Evolutionary conservation across 2,329 filamentous ascomycete genomes (phyloP), one percentile per base, ranked within the genome.

Genomic region (Fusarium poae): DNA sequence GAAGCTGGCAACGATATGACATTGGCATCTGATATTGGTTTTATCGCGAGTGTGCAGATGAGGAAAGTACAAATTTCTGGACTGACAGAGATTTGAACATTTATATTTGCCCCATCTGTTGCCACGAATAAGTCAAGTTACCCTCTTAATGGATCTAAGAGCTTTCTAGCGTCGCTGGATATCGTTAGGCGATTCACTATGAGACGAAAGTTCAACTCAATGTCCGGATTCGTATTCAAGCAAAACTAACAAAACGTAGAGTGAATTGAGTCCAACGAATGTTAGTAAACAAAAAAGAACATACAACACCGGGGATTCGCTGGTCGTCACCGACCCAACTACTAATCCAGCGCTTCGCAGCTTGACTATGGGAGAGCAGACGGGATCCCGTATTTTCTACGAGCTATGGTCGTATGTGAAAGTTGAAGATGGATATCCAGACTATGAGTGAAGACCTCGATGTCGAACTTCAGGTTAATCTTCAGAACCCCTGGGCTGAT

Each of bases 331-430:
- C 35, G 35, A 39, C 35, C 34, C 34, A 37, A 37, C 34, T 37
- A 37, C 58, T 62, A 62, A 54, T 62, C 46, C 59, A 46, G 46
- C 59, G 57, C 57, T 62, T 20, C 29, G 54, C 23, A 49, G 48
- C 48, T 62, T 62, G 57, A 62, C 60, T 25, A 44, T 55, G 42
- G 48, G 60, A 62, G 60, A 62, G 60, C 60, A n/a, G 60, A 64
- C 61, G 60, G 52, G 62, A 65, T 64, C 52, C 60, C 20, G 52
- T 65, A 65, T 59, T 65, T 8, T 65, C 62, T 42, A 16, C 58
- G 30, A 30, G 52, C 60, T 65, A 13, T 65, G 59, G 60, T 65
- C 52, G 62, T 65, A 65, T 65, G 61, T 64, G 61, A n/a, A 1
- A 2, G 2, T 25, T n/a, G n/a, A n/a, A n/a, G n/a, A n/a, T n/a